These are phyloP conservation scores for Inga laurina DNA, from an alignment of 306 rosid genomes.

Conservation along the genomic window DNA sequence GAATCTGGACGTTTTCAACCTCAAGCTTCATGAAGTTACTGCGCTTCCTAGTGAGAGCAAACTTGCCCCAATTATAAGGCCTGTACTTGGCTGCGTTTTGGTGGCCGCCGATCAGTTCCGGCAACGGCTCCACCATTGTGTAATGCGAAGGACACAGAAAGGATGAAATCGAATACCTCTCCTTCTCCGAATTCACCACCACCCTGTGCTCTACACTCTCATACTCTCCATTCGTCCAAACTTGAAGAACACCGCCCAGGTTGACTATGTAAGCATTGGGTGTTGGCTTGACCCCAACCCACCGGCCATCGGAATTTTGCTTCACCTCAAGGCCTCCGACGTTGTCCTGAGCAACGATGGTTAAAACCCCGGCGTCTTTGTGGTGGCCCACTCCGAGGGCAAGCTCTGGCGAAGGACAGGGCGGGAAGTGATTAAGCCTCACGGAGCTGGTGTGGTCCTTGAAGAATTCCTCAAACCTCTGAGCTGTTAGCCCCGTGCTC, in stretches of 20 bases:
- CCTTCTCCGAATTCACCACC: conserved; percentile 36
- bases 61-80: conserved; percentile 57
- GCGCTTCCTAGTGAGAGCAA: background rate
- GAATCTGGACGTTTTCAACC: too few species aligned
- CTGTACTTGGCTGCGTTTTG: conserved; percentile 28
- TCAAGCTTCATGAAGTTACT: too few species aligned
- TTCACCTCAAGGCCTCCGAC: background rate
- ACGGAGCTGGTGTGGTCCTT: background rate
- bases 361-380: background rate
- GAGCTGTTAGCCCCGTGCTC: conserved; percentile 52
- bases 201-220: conserved; percentile 18
- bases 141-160: too few species aligned
- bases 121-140: conserved; percentile 15
- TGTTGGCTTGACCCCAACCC: conserved; percentile 31
- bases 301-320: background rate
- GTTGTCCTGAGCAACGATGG: background rate
- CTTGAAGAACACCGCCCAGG: conserved; percentile 27
- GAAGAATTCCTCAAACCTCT: conserved; percentile 40
- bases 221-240: conserved; percentile 16
- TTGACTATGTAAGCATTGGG: conserved; percentile 31
- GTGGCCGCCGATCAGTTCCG: conserved; percentile 44
- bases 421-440: background rate
- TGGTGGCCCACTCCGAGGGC: background rate
- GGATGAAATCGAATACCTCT: conserved; percentile 39
- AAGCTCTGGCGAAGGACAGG: background rate